Evolutionary conservation across 768 basidiomycete genomes (phyloP), one percentile per base, ranked within the genome.

Genomic region (Leucocoprinus sp.): DNA sequence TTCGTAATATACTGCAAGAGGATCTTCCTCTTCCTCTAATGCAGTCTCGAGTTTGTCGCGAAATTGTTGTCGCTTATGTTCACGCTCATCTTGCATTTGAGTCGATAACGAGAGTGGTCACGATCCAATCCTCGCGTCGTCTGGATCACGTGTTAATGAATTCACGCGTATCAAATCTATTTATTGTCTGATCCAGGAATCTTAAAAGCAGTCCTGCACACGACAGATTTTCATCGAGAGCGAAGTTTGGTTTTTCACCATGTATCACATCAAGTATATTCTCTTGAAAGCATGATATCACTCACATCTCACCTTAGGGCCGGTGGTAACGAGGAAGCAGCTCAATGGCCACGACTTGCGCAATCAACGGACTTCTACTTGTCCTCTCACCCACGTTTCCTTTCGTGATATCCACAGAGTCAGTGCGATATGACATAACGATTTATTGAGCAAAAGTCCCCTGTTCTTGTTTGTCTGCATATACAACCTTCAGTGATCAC

Each of bases 1-100:
- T 58, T 82, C 72, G 60, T 87, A 75, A 53, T 92, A 95, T 1
- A 82, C 74, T 1, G 85, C 83, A 19, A 98, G 74, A 3, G 93
- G 85, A 57, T 97, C 96, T 51, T 85, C 84, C 47, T 89, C 88
- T 50, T 86, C 84, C 9, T 68, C 68, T 12, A 80, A 66, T 0
- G 79, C 79, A 27, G 69, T 71, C 5, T 62, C 66, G 24, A 90
- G 59, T 36, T 63, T 59, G 6, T 64, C 60, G 43, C 56, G 61
- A 47, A 66, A 69, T 47, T 55, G 55, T 42, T 65, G 62, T 28
- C 68, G 60, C 48, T 71, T 61, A 33, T 52, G 53, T 42, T 68
- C 65, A 27, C 60, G 37, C 34, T 47, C 45, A 22, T 47, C 45
- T 24, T 24, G 28, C 24, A 15, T 8, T 5, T 27, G n/a, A 19